Evolutionary conservation across 805 yeast species (phyloP).

Genomic region (Nakazawaea ernobii): DNA sequence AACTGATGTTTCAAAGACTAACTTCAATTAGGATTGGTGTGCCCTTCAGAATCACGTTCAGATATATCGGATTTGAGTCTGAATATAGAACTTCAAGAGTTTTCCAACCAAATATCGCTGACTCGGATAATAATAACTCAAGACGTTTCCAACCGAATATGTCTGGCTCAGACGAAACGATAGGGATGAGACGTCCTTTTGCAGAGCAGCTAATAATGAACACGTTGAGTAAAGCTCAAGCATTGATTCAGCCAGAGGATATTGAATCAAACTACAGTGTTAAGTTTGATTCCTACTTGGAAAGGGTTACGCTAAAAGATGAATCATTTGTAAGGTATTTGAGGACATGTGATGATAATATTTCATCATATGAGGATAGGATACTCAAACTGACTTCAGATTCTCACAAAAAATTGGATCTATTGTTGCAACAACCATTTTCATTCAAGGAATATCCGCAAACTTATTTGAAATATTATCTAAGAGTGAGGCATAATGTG

Average conservation of each 20-base stretch:
- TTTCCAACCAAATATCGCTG: no score
- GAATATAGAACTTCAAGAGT: no score
- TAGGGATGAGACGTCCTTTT: background rate
- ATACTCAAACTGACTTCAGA: background rate
- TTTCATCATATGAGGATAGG: background rate
- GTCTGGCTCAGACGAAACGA: no score
- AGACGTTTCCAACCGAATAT: no score
- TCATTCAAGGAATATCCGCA: background rate
- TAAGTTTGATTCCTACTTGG: background rate
- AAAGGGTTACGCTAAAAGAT: background rate
- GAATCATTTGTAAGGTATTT: background rate
- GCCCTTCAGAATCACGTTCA: no score
- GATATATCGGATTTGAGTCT: no score
- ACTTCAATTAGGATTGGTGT: background rate
- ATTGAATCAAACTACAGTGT: background rate
- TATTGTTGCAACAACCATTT: background rate
- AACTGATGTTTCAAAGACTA: background rate
- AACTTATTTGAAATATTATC: slow-evolving; percentile 3
- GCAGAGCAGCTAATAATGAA: slow-evolving; percentile 1
- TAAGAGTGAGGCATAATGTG: slow-evolving; percentile 2
- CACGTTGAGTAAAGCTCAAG: slow-evolving; percentile 6
- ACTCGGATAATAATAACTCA: no score
- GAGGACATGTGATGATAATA: background rate
- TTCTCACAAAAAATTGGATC: slow-evolving; percentile 2
- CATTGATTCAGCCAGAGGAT: background rate